Conservation (phyloP, 306 rosid genomes). For the Inga laurina region DNA sequence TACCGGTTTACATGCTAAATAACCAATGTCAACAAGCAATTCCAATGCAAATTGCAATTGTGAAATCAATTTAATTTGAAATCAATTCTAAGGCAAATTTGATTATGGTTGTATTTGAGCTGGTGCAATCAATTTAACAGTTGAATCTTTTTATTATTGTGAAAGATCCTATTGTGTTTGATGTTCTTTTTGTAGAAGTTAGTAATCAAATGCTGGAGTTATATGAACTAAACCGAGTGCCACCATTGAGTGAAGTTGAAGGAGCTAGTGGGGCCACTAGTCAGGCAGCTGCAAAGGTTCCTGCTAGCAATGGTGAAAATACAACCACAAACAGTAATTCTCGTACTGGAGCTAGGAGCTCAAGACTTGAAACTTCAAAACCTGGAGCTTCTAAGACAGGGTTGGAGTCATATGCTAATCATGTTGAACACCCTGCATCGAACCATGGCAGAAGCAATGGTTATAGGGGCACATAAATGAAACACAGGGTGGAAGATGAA, state of each 20-base stretch:
- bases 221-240: constrained; percentile 81
- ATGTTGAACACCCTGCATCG: constrained; percentile 46
- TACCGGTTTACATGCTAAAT: no score
- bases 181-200: constrained; percentile 70
- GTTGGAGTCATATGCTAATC: constrained; percentile 51
- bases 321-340: constrained; percentile 49
- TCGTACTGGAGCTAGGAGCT: constrained; percentile 51
- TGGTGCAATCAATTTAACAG: neutral
- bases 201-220: constrained; percentile 97
- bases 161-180: constrained; percentile 29
- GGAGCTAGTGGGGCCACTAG: constrained; percentile 57
- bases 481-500: constrained; percentile 55
- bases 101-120: constrained; percentile 1
- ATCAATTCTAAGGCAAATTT: neutral
- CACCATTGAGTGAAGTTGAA: constrained; percentile 67
- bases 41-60: no score
- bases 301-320: constrained; percentile 63
- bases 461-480: constrained; percentile 56
- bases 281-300: constrained; percentile 46
- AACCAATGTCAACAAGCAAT: no score
- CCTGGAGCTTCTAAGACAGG: constrained; percentile 55
- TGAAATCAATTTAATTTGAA: no score
- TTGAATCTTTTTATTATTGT: neutral
- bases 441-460: constrained; percentile 58
- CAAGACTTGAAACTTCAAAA: constrained; percentile 56